Evolutionary conservation across 2,329 filamentous ascomycete species (phyloP), one percentile per base, ranked within the genome.

Genomic region (Acrodontium crateriforme): DNA sequence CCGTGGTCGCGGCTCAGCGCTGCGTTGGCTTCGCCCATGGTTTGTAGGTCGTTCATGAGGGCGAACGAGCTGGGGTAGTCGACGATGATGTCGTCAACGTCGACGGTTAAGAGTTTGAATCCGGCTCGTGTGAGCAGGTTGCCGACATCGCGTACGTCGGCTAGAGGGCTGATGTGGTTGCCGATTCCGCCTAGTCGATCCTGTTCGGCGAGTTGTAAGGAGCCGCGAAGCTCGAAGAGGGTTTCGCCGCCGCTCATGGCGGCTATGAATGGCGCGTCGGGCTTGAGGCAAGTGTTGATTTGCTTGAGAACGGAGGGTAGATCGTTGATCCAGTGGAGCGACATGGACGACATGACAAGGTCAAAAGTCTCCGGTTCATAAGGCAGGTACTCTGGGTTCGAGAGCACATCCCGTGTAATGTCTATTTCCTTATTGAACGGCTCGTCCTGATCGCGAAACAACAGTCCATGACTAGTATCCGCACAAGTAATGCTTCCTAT

Each of bases 161-260:
- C 89, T 12, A 98, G 57, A 3, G 89, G 89, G 3, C 83, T 93
- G 14, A 93, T 78, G 47, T 87, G 84, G 2, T 84, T 85, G 5
- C 79, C 80, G 26, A 98, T 79, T 16, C 89, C 89, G n/a, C 89
- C 89, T 12, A 80, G 68, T 10, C 87, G 69, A 47, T 98, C 89
- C 45, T 82, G 71, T 53, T 94, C 85, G 3, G 89, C 87, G 3
- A 98, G 67, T 56, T 98, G 89, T 9, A 98, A 64, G 18, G 84
- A 89, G 0, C 87, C 92, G 18, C 89, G 80, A 29, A 98, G 67
- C 62, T 98, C 89, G 50, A 78, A 98, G 1, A 98, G 66, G 6
- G 81, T 87, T 54, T 98, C 89, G 0, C 89, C 89, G 31, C 89
- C 89, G 35, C 93, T 76, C 85, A 98, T 98, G 40, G 87, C 87